Evolutionary conservation across 495 filamentous ascomycete genomes (phyloP).

Genomic region (Saxispiralis lemnorum): DNA sequence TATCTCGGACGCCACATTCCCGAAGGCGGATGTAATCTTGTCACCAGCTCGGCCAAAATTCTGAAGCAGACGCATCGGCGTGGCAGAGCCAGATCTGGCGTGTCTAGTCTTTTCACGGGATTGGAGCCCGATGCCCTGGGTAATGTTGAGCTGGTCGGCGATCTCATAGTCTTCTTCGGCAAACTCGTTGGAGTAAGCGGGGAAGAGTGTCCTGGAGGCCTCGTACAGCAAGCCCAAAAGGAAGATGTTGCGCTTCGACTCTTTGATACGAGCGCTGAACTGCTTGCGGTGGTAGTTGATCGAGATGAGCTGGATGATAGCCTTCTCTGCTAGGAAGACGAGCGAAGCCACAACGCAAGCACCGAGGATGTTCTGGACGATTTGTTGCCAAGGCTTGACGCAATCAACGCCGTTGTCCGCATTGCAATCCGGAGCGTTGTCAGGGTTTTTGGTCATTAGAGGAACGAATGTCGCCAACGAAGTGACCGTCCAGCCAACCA

Average conservation of each 20-base stretch:
- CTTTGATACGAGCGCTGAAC: conserved; percentile 71
- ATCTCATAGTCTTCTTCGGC: conserved; percentile 80
- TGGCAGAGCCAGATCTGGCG: conserved; percentile 39
- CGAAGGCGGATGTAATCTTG: conserved; percentile 79
- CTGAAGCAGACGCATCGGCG: conserved; percentile 59
- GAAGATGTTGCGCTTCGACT: conserved; percentile 67
- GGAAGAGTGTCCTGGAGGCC: conserved; percentile 70
- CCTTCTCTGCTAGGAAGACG: conserved; percentile 64
- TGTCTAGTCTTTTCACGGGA: conserved; percentile 26
- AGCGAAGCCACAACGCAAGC: conserved; percentile 59
- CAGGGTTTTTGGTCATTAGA: conserved; percentile 36
- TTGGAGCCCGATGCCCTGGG: conserved; percentile 14
- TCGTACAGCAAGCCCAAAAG: conserved; percentile 76
- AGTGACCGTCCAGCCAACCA: conserved; percentile 74
- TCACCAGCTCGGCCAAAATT: conserved; percentile 71
- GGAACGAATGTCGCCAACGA: conserved; percentile 63
- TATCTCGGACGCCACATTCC: conserved; percentile 85
- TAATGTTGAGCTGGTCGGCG: conserved; percentile 47
- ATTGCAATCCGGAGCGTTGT: neutral
- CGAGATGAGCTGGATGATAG: conserved; percentile 77
- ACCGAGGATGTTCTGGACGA: conserved; percentile 55
- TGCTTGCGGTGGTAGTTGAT: conserved; percentile 90
- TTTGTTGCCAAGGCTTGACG: conserved; percentile 33
- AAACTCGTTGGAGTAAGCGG: conserved; percentile 81
- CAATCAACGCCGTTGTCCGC: conserved; percentile 10